Evolutionary conservation across 2,329 filamentous ascomycete genomes (phyloP).

Genomic region (Pseudocercospora crystallina): DNA sequence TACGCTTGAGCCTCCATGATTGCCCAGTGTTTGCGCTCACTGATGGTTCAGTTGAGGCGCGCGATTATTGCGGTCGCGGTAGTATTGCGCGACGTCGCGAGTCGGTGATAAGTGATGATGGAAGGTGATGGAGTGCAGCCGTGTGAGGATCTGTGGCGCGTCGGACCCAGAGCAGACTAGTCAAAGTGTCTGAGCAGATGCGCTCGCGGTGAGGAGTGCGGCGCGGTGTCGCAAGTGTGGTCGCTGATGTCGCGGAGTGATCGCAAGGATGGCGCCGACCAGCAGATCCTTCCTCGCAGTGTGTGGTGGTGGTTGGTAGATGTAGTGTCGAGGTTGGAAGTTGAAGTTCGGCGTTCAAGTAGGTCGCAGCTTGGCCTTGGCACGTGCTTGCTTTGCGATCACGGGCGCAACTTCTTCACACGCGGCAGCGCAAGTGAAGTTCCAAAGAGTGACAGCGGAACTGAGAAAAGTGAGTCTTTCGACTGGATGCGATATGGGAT

Average conservation of each 20-base stretch:
- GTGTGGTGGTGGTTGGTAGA: slow-evolving; percentile 5
- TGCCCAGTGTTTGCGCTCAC: slow-evolving; percentile 10
- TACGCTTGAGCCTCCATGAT: slow-evolving; percentile 71
- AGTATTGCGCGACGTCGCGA: slow-evolving; percentile 1
- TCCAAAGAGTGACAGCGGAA: slow-evolving; percentile 12
- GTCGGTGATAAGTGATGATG: neutral
- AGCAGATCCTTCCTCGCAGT: slow-evolving; percentile 17
- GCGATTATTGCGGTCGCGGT: slow-evolving; percentile 1
- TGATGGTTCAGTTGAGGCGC: neutral
- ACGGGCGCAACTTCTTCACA: slow-evolving; percentile 8
- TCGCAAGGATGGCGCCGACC: slow-evolving; percentile 11
- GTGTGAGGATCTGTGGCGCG: slow-evolving; percentile 10
- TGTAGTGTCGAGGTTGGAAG: slow-evolving; percentile 5
- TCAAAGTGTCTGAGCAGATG: slow-evolving; percentile 22
- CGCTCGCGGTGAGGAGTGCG: slow-evolving; percentile 9
- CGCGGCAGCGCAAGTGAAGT: neutral
- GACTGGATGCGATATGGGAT: neutral
- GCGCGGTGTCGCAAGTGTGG: neutral
- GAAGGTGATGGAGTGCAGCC: slow-evolving; percentile 4
- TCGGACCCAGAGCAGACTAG: slow-evolving; percentile 21
- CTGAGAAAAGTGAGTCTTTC: slow-evolving; percentile 10
- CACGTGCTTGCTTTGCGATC: slow-evolving; percentile 9
- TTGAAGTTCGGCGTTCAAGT: neutral
- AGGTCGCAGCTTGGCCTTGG: slow-evolving; percentile 3
- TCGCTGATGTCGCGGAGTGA: slow-evolving; percentile 5